Evolutionary conservation across 106 monocot genomes (phyloP).

Genomic region (Chionographis japonica): DNA sequence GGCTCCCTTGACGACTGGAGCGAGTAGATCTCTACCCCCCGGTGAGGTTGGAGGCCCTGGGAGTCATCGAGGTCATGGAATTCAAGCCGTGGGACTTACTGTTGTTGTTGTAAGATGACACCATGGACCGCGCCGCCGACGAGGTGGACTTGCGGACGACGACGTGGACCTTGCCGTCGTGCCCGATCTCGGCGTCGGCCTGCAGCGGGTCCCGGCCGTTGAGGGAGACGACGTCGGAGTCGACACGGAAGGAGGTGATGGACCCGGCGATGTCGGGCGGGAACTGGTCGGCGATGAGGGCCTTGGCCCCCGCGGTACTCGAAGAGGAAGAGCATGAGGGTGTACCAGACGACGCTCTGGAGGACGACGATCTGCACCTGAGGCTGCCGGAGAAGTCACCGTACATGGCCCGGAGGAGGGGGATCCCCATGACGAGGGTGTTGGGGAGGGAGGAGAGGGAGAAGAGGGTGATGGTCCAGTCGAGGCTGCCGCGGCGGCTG

Average conservation of each 20-base stretch:
- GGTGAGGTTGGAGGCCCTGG: constrained; percentile 41
- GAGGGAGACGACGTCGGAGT: constrained; percentile 48
- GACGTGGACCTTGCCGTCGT: constrained; percentile 46
- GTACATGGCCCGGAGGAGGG: constrained; percentile 41
- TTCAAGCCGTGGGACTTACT: constrained; percentile 5
- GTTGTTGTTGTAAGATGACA: constrained; percentile 12
- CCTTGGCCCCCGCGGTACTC: constrained; percentile 46
- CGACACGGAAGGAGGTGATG: constrained; percentile 48
- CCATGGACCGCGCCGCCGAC: constrained; percentile 12
- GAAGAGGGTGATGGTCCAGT: constrained; percentile 51
- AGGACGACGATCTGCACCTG: constrained; percentile 45
- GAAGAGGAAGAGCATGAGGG: constrained; percentile 46
- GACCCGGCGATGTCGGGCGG: constrained; percentile 36
- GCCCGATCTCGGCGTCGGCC: constrained; percentile 49
- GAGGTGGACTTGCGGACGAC: constrained; percentile 27
- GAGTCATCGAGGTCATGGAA: constrained; percentile 29
- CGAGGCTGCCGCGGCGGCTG: constrained; percentile 25
- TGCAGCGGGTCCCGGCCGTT: constrained; percentile 43
- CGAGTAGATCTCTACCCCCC: constrained; percentile 52
- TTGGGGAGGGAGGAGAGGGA: constrained; percentile 47
- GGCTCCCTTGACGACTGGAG: constrained; percentile 61
- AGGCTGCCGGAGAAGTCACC: constrained; percentile 33
- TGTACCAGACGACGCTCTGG: constrained; percentile 49
- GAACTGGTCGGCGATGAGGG: constrained; percentile 46
- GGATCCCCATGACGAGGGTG: constrained; percentile 55